Evolutionary conservation across 768 basidiomycete genomes (phyloP).

Genomic region (Trametes maxima): DNA sequence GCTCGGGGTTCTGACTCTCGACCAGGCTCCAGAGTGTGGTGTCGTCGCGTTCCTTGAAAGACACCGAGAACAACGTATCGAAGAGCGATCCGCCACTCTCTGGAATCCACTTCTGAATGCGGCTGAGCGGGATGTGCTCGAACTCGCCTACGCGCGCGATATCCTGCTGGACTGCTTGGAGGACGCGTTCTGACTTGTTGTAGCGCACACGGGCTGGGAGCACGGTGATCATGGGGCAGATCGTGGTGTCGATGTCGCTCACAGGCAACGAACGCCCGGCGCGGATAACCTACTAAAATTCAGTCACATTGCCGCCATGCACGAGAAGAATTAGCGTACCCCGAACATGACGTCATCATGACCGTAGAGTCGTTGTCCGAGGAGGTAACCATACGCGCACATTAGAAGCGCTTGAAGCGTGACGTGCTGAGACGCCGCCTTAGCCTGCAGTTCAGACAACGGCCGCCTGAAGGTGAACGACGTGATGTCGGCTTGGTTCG

Average conservation of each 20-base stretch:
- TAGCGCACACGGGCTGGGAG: constrained; percentile 34
- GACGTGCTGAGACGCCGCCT: constrained; percentile 29
- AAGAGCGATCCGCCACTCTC: constrained; percentile 27
- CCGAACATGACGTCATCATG: constrained; percentile 36
- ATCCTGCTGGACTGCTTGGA: constrained; percentile 31
- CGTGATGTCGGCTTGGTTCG: constrained; percentile 9
- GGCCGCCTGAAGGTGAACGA: constrained; percentile 13
- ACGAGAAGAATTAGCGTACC: constrained; percentile 26
- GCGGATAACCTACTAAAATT: constrained; percentile 31
- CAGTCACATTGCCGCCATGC: background rate
- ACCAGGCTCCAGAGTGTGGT: constrained; percentile 30
- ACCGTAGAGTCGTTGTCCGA: constrained; percentile 29
- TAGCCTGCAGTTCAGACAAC: constrained; percentile 27
- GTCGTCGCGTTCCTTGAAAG: constrained; percentile 28
- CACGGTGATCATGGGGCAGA: constrained; percentile 33
- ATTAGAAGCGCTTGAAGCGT: constrained; percentile 38
- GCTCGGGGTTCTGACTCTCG: constrained; percentile 35
- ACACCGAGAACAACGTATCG: constrained; percentile 37
- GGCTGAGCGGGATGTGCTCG: constrained; percentile 35
- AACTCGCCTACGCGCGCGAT: constrained; percentile 33
- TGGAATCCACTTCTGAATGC: constrained; percentile 35
- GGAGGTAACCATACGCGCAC: constrained; percentile 32
- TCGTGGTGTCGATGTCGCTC: constrained; percentile 27
- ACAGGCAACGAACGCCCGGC: constrained; percentile 35
- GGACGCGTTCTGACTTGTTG: constrained; percentile 10